Base-by-base conservation (phyloP, 2,329 filamentous ascomycete species). In the Penicillium brevicompactum region DNA sequence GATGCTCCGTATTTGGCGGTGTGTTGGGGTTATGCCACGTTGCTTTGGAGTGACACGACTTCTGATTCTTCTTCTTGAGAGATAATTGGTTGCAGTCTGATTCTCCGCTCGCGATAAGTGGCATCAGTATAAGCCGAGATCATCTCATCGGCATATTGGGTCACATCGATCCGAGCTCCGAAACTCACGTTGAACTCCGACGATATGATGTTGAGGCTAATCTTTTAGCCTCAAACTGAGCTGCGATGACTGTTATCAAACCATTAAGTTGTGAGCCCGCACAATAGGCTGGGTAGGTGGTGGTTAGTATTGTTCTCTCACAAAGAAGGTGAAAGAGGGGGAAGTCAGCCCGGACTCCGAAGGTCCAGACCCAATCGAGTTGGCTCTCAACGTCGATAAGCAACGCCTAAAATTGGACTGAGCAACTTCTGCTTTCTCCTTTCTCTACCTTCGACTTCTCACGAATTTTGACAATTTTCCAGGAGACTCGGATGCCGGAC, bases 121-220 rank as follows among this genome's bases (percentile, higher is more conserved):
- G 34, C 14, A 37, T 37, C 34, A 37, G 34, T n/a, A n/a, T 14
- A 13, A 24, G 30, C 32, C 10, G 11, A 21, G 42, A 40, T 34
- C 16, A 46, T 30, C 46, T 51, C 31, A 30, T 40, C 21, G 9
- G 40, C 10, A 18, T 21, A 30, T 38, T 40, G 14, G 9, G 49
- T 43, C 37, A 53, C 30, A 30, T 9, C 31, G 32, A 45, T 50
- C 51, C 51, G 51, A 54, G 32, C 14, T 50, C 51, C 51, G 51
- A 32, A 4, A 5, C 9, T 48, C 7, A 42, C 32, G 37, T 16
- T 21, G 34, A 37, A 13, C 34, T 37, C 34, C 34, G 34, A 37
- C 13, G n/a, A 27, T 27, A 8, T 27, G 24, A 6, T 27, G 24
- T 27, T 27, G 5, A 8, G 24, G 24, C 24, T 6, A 8, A 27